Evolutionary conservation across 768 basidiomycete genomes (phyloP), one percentile per base, ranked within the genome.

Genomic region (Crucibulum laeve): DNA sequence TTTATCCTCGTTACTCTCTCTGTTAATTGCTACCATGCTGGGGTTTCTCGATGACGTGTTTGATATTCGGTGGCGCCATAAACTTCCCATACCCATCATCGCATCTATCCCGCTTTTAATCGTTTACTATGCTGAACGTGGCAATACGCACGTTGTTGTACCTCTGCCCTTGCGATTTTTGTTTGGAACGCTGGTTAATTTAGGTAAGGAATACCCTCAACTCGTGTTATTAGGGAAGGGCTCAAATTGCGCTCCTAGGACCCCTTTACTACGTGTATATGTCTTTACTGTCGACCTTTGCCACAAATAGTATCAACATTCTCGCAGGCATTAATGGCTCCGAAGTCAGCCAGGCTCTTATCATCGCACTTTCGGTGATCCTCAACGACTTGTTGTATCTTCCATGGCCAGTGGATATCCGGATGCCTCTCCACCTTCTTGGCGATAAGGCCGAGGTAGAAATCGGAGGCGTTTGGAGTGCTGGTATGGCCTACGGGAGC

Each of bases 291-390:
- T 97, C 94, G 24, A 98, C 93, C 0, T 99, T 98, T 63, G 82
- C 90, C 43, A 97, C 95, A 14, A 99, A 99, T 66, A 88, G 88
- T 61, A 96, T 98, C 74, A 99, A 99, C 64, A 98, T 99, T 53
- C 82, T 98, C 14, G 96, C 96, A 8, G 96, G 95, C 6, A 88
- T 97, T 52, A 98, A 99, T 59, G 96, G 95, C 8, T 84, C 95
- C 4, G 96, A 99, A 73, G 91, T 89, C 49, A 79, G 83, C 48
- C 96, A 99, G 65, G 89, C 94, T 0, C 69, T 96, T 36, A 80
- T 98, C 47, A 98, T 99, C 50, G 88, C 91, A 3, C 48, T 91
- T 7, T 96, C 92, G 0, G 85, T 99, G 51, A 82, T 89, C 46
- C 49, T 94, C 35, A 99, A 99, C 60, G 96, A 98, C 57, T 65